A percentile compares a stretch with the other conserved stretches of the same genome.
These are phyloP conservation scores for Dissophora ornata DNA, from an alignment of 192 early-diverging fungal species.

Conservation along the genomic window DNA sequence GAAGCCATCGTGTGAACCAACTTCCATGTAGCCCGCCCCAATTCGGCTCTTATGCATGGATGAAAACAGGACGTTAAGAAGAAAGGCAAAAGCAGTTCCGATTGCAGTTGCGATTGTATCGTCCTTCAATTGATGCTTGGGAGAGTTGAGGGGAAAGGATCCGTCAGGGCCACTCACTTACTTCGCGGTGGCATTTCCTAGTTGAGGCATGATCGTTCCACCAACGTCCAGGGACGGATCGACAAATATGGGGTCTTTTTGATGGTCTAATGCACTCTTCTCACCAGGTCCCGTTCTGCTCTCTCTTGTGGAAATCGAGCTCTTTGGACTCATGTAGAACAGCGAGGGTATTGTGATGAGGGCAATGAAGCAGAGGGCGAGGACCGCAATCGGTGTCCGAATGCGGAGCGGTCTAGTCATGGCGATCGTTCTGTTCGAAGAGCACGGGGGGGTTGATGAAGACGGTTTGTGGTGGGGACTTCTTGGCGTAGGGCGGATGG, in stretches of 20 bases:
- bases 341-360: slow-evolving; percentile 51
- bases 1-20: slow-evolving; percentile 93
- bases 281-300: not conserved
- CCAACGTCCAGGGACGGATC: slow-evolving; percentile 39
- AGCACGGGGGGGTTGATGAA: no score
- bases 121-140: no score
- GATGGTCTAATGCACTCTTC: not conserved
- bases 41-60: slow-evolving; percentile 91
- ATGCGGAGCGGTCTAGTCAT: slow-evolving; percentile 18
- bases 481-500: no score
- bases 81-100: no score
- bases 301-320: not conserved
- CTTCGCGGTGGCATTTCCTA: slow-evolving; percentile 60
- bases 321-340: slow-evolving; percentile 17
- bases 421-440: not conserved
- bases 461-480: not conserved
- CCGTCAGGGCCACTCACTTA: slow-evolving; percentile 7
- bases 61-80: no score
- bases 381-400: slow-evolving; percentile 12
- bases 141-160: not conserved
- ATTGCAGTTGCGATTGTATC: no score
- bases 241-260: slow-evolving; percentile 10
- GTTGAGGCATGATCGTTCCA: slow-evolving; percentile 56
- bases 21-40: slow-evolving; percentile 91
- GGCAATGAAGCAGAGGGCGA: slow-evolving; percentile 39